Conservation (phyloP, 2,329 filamentous ascomycete genomes). For the Grosmannia huntii region DNA sequence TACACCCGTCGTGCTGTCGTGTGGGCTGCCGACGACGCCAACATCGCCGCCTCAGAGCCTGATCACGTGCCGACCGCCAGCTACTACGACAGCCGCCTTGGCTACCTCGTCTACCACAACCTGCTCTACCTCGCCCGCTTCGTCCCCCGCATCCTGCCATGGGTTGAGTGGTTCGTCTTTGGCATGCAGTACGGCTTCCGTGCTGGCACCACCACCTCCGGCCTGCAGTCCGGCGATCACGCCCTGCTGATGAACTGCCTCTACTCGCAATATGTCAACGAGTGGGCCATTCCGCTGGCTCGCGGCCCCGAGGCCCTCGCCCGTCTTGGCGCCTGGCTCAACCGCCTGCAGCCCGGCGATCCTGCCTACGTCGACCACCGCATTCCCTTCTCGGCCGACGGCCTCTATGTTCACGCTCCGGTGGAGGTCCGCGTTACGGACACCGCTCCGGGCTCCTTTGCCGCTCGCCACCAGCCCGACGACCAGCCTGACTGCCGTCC, state of each 20-base stretch:
- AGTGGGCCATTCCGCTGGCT: conserved; percentile 84
- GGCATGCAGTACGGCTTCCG: conserved; percentile 92
- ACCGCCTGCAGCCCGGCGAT: conserved; percentile 45
- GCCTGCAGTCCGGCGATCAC: conserved; percentile 64
- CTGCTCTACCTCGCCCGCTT: conserved; percentile 70
- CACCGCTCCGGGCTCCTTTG: conserved; percentile 24
- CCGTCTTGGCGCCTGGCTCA: conserved; percentile 77
- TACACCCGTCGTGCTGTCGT: conserved; percentile 80
- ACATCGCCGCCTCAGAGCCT: conserved; percentile 26
- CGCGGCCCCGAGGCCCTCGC: conserved; percentile 78
- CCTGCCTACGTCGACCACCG: conserved; percentile 40
- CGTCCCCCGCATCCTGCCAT: conserved; percentile 66
- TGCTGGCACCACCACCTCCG: conserved; percentile 47
- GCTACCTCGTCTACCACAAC: conserved; percentile 86
- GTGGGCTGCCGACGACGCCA: conserved; percentile 76
- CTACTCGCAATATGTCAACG: conserved; percentile 97
- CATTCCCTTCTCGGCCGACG: conserved; percentile 57
- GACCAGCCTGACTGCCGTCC: conserved; percentile 19
- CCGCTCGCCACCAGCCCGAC: conserved; percentile 14
- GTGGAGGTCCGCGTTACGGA: conserved; percentile 67
- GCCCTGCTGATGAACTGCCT: conserved; percentile 93
- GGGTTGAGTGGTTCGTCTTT: conserved; percentile 93
- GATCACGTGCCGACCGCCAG: conserved; percentile 42
- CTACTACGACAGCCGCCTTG: conserved; percentile 72
- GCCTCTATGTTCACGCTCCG: conserved; percentile 63